These are phyloP conservation scores for Lipomyces spencermartinsiae DNA, from an alignment of 805 yeast genomes.

Conservation along the genomic window DNA sequence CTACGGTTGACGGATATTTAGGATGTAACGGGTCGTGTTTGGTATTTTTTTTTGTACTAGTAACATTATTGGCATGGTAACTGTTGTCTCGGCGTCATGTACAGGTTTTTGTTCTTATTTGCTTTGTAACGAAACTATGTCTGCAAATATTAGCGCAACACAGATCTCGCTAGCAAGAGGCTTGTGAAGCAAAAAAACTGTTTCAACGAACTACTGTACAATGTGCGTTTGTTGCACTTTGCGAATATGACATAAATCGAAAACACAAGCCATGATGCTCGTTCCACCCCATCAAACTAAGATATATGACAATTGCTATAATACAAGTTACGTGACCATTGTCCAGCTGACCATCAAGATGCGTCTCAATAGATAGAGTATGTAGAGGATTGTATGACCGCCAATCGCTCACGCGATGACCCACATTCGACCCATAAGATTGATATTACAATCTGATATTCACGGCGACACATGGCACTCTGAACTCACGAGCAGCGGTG, in stretches of 20 bases:
- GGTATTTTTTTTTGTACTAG: not conserved
- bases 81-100: not conserved
- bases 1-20: slow-evolving; percentile 67
- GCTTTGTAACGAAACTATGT: not conserved
- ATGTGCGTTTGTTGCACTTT: not conserved
- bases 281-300: not conserved
- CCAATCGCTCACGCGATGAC: not conserved
- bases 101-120: not conserved
- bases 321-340: not conserved
- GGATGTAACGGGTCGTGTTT: not conserved
- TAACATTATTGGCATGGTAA: not conserved
- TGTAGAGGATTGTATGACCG: not conserved
- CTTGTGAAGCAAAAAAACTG: not conserved
- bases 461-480: slow-evolving; percentile 29
- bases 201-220: not conserved
- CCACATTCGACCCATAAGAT: not conserved
- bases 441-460: slow-evolving; percentile 24
- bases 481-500: slow-evolving; percentile 20
- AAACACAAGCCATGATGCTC: not conserved
- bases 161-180: not conserved
- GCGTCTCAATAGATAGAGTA: not conserved
- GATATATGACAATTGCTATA: not conserved
- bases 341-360: not conserved
- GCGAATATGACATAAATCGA: not conserved
- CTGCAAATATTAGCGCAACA: not conserved